These are phyloP conservation scores for Sphaerulina vaccinii DNA, from an alignment of 2,329 filamentous ascomycete species.

Conservation along the genomic window DNA sequence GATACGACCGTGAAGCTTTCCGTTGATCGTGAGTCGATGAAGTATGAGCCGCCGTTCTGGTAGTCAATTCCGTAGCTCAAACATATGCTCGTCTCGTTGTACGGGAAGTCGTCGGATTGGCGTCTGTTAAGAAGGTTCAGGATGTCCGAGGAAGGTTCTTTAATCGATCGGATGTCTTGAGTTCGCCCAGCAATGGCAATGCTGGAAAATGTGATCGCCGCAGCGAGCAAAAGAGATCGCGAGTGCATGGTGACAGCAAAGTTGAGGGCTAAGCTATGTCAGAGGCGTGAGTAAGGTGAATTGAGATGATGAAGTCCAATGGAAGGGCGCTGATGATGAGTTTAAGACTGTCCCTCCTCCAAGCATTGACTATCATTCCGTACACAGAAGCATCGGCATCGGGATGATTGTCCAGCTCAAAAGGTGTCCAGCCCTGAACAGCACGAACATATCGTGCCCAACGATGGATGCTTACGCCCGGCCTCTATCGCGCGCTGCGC, in stretches of 20 bases:
- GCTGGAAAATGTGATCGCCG: constrained; percentile 1
- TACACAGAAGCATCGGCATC: background rate
- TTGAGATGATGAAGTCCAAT: background rate
- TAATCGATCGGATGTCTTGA: background rate
- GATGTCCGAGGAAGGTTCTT: background rate
- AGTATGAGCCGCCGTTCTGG: constrained; percentile 45
- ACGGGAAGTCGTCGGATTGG: constrained; percentile 12
- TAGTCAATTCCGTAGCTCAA: constrained; percentile 42
- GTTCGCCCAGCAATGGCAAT: background rate
- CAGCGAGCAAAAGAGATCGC: constrained; percentile 4
- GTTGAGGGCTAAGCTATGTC: background rate
- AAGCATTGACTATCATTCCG: no score
- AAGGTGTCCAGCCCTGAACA: background rate
- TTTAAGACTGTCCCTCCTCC: background rate
- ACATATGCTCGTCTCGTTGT: constrained; percentile 23
- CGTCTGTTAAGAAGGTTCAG: background rate
- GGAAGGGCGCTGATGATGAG: background rate
- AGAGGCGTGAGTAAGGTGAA: background rate
- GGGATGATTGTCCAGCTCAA: background rate
- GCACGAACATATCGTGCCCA: background rate
- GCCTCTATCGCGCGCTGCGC: background rate
- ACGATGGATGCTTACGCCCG: background rate
- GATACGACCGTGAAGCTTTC: constrained; percentile 47
- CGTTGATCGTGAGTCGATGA: constrained; percentile 45
- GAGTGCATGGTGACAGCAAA: background rate